Conservation (phyloP, 2,329 filamentous ascomycete genomes). For the Cladosporium halotolerans region DNA sequence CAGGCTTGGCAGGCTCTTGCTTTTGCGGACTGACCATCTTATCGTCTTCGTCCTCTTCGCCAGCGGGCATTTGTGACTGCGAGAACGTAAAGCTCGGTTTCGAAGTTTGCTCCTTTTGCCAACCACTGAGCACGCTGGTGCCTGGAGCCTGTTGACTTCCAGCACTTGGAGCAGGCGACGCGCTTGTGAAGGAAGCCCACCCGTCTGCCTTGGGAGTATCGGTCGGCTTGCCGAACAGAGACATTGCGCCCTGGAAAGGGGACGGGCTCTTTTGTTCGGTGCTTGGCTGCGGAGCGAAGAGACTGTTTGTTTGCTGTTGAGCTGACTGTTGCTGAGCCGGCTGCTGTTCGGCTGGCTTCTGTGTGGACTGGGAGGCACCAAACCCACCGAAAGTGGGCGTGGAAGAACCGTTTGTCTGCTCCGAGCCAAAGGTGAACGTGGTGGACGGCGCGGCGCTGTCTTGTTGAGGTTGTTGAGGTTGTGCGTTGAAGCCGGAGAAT, state of each 20-base stretch:
- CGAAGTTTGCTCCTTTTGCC: constrained; percentile 10
- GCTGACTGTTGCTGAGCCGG: neutral
- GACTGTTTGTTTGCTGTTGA: constrained; percentile 5
- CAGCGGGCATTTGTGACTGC: constrained; percentile 3
- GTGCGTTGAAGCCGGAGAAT: constrained; percentile 3
- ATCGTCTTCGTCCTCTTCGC: constrained; percentile 18
- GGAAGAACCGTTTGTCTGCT: constrained; percentile 6
- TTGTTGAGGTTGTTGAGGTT: neutral
- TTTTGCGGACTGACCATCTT: constrained; percentile 22
- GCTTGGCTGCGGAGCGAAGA: constrained; percentile 9
- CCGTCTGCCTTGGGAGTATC: constrained; percentile 12
- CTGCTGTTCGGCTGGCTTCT: neutral
- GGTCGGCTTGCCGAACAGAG: constrained; percentile 9
- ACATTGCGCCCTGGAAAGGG: constrained; percentile 3
- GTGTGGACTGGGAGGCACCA: constrained; percentile 3
- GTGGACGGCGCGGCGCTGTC: neutral
- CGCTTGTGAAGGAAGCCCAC: constrained; percentile 7
- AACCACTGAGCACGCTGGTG: constrained; percentile 12
- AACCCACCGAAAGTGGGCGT: constrained; percentile 13
- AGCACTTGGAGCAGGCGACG: constrained; percentile 1
- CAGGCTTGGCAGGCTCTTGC: constrained; percentile 11
- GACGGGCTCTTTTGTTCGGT: constrained; percentile 11
- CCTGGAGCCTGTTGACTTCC: neutral
- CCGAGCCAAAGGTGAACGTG: constrained; percentile 7
- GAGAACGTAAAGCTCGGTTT: constrained; percentile 10